A percentile compares a stretch with the other conserved stretches of the same genome.
Conservation (phyloP, 305 asterid genomes). For the Salvia sclarea region DNA sequence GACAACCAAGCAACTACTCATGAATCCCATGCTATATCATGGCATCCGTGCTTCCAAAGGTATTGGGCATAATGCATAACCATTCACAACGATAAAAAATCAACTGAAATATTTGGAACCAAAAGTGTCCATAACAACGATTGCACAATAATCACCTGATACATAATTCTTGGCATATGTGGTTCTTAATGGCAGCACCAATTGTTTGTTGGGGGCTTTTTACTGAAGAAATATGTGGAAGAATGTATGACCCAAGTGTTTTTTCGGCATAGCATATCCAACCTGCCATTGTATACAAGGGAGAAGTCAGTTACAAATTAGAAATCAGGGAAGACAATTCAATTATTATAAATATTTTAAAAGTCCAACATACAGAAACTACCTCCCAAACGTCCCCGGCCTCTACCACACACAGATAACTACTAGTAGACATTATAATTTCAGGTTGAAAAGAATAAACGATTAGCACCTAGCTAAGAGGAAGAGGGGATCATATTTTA, state of each 20-base stretch:
- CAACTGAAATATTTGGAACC: not conserved
- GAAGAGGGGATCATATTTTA: not conserved
- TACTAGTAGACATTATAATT: not conserved
- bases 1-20: slow-evolving; percentile 18
- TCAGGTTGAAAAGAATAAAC: not conserved
- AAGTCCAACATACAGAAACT: not conserved
- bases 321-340: slow-evolving; percentile 18
- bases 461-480: not conserved
- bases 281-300: slow-evolving; percentile 52
- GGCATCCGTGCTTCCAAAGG: not conserved
- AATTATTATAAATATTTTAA: not conserved
- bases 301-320: slow-evolving; percentile 19
- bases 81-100: slow-evolving; percentile 4
- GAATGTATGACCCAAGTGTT: slow-evolving; percentile 87
- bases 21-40: not conserved
- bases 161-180: slow-evolving; percentile 54
- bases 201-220: slow-evolving; percentile 97
- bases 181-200: slow-evolving; percentile 78
- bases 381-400: not conserved
- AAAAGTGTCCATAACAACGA: slow-evolving; percentile 8
- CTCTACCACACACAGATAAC: not conserved
- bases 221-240: slow-evolving; percentile 90
- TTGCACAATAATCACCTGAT: slow-evolving; percentile 54
- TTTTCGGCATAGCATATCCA: slow-evolving; percentile 99
- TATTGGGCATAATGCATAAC: not conserved